These are phyloP conservation scores for Verbascum thapsus DNA, from an alignment of 257 asterid species.

Conservation along the genomic window DNA sequence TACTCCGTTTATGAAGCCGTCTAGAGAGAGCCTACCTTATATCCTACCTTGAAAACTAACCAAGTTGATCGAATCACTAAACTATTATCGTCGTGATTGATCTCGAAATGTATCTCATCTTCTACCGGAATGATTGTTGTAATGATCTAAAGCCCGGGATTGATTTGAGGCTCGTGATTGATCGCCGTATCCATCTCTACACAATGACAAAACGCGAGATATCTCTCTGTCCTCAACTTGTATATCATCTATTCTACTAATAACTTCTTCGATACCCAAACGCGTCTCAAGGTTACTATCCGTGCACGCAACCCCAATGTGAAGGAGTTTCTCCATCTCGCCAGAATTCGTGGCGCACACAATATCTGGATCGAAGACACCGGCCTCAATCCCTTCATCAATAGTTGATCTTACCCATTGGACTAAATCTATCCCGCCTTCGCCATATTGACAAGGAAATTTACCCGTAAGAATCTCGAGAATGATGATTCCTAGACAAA, in stretches of 20 bases:
- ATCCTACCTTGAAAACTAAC: slow-evolving; percentile 2
- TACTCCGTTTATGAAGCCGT: too few species aligned
- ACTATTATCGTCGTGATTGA: slow-evolving; percentile 16
- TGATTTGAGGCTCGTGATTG: background rate
- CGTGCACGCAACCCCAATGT: slow-evolving; percentile 61
- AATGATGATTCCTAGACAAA: slow-evolving; percentile 67
- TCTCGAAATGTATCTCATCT: slow-evolving; percentile 10
- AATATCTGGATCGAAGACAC: slow-evolving; percentile 55
- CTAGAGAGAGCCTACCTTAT: background rate
- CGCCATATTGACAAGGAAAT: slow-evolving; percentile 54
- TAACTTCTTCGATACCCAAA: slow-evolving; percentile 52
- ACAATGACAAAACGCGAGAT: slow-evolving; percentile 24
- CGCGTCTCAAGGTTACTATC: slow-evolving; percentile 55
- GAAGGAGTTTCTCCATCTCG: slow-evolving; percentile 53
- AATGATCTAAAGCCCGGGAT: slow-evolving; percentile 5
- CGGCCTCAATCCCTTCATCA: slow-evolving; percentile 51
- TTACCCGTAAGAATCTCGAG: slow-evolving; percentile 81
- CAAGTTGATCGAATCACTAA: slow-evolving; percentile 14
- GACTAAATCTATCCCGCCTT: slow-evolving; percentile 63
- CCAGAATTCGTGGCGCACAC: slow-evolving; percentile 18
- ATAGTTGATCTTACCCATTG: slow-evolving; percentile 62
- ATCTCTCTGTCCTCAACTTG: slow-evolving; percentile 22
- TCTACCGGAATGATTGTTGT: slow-evolving; percentile 1
- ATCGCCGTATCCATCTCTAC: slow-evolving; percentile 38
- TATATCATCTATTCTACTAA: slow-evolving; percentile 55